These are phyloP conservation scores for Oleoguttula mirabilis DNA, from an alignment of 495 filamentous ascomycete species.

Conservation along the genomic window DNA sequence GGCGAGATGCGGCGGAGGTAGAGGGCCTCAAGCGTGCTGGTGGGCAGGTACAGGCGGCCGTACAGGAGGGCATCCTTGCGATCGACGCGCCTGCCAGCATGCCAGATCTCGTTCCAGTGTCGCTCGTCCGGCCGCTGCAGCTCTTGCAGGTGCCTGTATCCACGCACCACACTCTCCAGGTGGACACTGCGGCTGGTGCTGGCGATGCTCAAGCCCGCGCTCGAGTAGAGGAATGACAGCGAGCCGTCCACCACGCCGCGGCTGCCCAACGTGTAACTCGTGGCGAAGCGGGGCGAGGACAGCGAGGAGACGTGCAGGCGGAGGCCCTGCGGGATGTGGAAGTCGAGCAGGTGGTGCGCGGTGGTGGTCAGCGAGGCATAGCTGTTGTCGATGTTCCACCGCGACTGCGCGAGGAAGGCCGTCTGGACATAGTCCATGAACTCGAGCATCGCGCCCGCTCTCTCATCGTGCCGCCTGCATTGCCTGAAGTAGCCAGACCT, in stretches of 20 bases:
- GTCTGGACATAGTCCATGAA: constrained; percentile 98
- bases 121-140: constrained; percentile 37
- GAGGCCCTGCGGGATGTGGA: constrained; percentile 65
- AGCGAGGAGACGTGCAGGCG: constrained; percentile 81
- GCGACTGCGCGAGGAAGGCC: constrained; percentile 74
- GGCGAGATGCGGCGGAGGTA: constrained; percentile 73
- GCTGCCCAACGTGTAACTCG: constrained; percentile 75
- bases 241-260: constrained; percentile 82
- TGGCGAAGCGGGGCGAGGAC: constrained; percentile 79
- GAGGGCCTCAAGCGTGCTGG: constrained; percentile 72
- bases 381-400: constrained; percentile 87
- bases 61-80: constrained; percentile 60
- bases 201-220: constrained; percentile 49
- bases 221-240: constrained; percentile 81
- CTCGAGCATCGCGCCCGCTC: constrained; percentile 55
- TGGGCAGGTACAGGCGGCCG: constrained; percentile 77
- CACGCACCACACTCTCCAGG: constrained; percentile 51
- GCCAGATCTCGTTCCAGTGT: constrained; percentile 42
- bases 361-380: constrained; percentile 83
- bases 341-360: constrained; percentile 73
- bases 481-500: too few species aligned
- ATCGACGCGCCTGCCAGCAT: constrained; percentile 34
- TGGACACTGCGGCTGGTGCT: constrained; percentile 48
- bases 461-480: constrained; percentile 5
- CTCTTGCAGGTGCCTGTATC: constrained; percentile 55